Percentiles rank a stretch among this genome's conserved stretches.
Conservation (phyloP, 345 rosid species). For the Eucalyptus globulus region DNA sequence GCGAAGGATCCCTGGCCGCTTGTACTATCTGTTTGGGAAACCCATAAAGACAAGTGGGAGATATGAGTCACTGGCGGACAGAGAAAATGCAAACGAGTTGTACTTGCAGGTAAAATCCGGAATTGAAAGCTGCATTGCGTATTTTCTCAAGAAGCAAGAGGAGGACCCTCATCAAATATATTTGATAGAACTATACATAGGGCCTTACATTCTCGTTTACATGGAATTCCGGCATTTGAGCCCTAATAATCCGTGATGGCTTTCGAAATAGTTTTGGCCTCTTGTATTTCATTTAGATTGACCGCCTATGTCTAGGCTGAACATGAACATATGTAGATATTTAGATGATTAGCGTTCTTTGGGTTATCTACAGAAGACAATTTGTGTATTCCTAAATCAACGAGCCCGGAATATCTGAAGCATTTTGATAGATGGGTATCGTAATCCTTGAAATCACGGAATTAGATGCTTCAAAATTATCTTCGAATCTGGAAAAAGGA, state of each 20-base stretch:
- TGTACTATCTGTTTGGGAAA: slow-evolving; percentile 35
- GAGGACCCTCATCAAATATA: slow-evolving; percentile 42
- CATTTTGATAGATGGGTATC: background rate
- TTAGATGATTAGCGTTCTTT: background rate
- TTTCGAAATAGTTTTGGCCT: background rate
- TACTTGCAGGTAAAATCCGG: slow-evolving; percentile 37
- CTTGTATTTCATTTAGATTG: background rate
- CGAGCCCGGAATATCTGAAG: background rate
- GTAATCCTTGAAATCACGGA: background rate
- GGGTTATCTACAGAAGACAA: background rate
- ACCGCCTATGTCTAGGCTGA: background rate
- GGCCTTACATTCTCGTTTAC: slow-evolving; percentile 17
- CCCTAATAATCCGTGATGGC: slow-evolving; percentile 2
- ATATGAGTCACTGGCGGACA: slow-evolving; percentile 29
- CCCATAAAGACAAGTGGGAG: slow-evolving; percentile 39
- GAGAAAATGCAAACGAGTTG: slow-evolving; percentile 26
- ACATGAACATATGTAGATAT: background rate
- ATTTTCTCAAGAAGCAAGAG: slow-evolving; percentile 46
- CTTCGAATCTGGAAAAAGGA: background rate
- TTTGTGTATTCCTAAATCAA: background rate
- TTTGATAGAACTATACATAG: slow-evolving; percentile 26
- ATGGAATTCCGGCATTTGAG: slow-evolving; percentile 48
- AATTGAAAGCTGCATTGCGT: slow-evolving; percentile 40
- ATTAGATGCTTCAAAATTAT: background rate
- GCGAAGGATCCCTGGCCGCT: slow-evolving; percentile 38